Base-by-base conservation (phyloP, 331 rosid species). In the Saraca asoca region DNA sequence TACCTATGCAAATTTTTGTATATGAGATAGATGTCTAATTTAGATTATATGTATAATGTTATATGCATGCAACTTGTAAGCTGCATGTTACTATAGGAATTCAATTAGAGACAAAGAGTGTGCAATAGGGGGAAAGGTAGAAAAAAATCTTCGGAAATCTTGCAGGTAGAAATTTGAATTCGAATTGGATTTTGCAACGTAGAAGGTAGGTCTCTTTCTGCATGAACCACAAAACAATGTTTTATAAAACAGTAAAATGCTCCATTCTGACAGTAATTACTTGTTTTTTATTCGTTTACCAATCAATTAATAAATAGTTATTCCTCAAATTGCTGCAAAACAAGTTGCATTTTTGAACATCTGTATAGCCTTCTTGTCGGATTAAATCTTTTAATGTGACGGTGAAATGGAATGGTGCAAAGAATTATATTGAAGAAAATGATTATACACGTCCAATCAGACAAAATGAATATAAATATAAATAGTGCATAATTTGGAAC, bases 401-500 rank as follows among this genome's bases (percentile, higher is more conserved):
- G n/a, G n/a, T n/a, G 31, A 24, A 24, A 24, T 19, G 45, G 67
- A 43, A 44, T 18, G 44, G 64, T 50, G 58, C 64, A 39, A 34
- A 61, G 38, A 57, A 44, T 43, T 46, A 29, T 35, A 52, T 63
- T 68, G 62, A 64, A 76, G 60, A 60, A 72, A 68, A 78, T 75
- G 71, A 80, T 79, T 77, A 53, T 53, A 58, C 39, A n/a, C 16
- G 72, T 80, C 78, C 81, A 69, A 79, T 85, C 83, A 85, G 77
- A 79, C 72, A 88, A 71, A 81, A 70, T 66, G 62, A 68, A 80
- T 71, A 74, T 74, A 53, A 77, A 79, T 70, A 59, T 42, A 69
- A 81, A 83, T 43, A 81, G 87, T 81, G 57, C 66, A 62, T 73
- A 61, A 50, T 79, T 88, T 85, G 89, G 89, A 88, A 88, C 79